These are phyloP conservation scores for Dillenia turbinata DNA, from an alignment of 164 flowering plant genomes.

Conservation along the genomic window DNA sequence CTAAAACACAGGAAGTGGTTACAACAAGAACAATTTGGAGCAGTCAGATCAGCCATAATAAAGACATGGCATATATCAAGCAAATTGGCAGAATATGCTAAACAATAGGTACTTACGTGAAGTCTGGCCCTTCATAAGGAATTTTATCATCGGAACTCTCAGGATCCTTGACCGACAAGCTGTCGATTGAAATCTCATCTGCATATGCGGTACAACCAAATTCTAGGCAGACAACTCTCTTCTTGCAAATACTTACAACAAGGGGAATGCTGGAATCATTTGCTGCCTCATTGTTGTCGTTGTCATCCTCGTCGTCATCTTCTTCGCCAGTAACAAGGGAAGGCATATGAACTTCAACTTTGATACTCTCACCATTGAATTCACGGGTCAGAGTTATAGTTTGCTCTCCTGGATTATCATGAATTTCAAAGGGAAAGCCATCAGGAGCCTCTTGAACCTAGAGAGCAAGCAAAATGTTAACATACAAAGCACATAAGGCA, in stretches of 20 bases:
- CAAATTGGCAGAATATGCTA: no score
- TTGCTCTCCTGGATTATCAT: conserved; percentile 59
- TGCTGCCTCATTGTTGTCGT: conserved; percentile 24
- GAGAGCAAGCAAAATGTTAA: no score
- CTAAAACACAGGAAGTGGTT: conserved; percentile 23
- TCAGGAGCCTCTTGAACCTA: conserved; percentile 57
- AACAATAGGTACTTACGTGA: conserved; percentile 45
- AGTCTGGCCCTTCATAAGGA: conserved; percentile 86
- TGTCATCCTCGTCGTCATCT: conserved; percentile 29
- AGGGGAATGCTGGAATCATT: conserved; percentile 47
- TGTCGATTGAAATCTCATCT: conserved; percentile 72
- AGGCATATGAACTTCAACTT: conserved; percentile 78
- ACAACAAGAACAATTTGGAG: neutral
- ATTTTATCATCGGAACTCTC: conserved; percentile 57
- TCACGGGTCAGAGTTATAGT: conserved; percentile 54
- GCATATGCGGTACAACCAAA: conserved; percentile 58
- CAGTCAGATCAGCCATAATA: neutral
- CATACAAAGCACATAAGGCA: no score
- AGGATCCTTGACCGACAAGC: conserved; percentile 48
- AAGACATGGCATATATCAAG: neutral
- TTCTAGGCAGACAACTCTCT: conserved; percentile 47
- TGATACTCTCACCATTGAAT: conserved; percentile 59
- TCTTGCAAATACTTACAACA: conserved; percentile 60
- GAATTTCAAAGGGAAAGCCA: conserved; percentile 66
- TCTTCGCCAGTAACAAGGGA: conserved; percentile 52